Evolutionary conservation across 805 yeast species (phyloP), one percentile per base, ranked within the genome.

Genomic region (Debaryomyces hansenii): DNA sequence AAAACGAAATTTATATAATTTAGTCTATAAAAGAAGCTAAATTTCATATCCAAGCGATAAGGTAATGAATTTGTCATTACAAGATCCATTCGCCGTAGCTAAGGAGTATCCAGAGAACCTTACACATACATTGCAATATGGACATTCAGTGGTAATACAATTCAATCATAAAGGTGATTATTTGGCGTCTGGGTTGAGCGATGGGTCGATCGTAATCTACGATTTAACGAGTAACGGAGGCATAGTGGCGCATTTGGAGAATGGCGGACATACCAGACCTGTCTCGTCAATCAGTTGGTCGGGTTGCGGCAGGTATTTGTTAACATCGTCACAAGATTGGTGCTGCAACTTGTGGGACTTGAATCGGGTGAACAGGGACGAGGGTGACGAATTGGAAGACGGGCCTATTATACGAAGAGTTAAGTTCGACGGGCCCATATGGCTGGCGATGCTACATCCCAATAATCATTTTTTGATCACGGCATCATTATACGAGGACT

Each of bases 51-150:
- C 27, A 24, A 24, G 7, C 7, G 27, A 6, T 24, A 24, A 35
- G 37, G n/a, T 27, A 15, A 88, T 88, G 94, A 91, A 91, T 63
- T 71, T 90, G 29, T 75, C 94, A 8, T 74, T 92, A 20, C 80
- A 88, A 52, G 98, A 91, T 64, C 97, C 97, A 3, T 89, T 90
- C 63, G 82, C 92, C 1, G 90, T 92, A 18, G 85, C 96, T 16
- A 90, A 89, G 58, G 98, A 91, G 60, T 91, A 80, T 57, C 98
- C 98, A 0, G 96, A 91, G 50, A 78, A 85, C 1, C 77, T 89
- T n/a, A 78, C 86, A 1, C 83, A 83, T 49, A 83, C 91, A 0
- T 67, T 90, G 10, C 79, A 79, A 10, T 82, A 81, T 45, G 85
- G 90, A 1, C 82, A 78, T 51, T 79, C 82, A 37, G 85, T 89